These are phyloP conservation scores for Cutaneotrichosporon sp. DNA, from an alignment of 1,284 basidiomycete genomes.

Conservation along the genomic window DNA sequence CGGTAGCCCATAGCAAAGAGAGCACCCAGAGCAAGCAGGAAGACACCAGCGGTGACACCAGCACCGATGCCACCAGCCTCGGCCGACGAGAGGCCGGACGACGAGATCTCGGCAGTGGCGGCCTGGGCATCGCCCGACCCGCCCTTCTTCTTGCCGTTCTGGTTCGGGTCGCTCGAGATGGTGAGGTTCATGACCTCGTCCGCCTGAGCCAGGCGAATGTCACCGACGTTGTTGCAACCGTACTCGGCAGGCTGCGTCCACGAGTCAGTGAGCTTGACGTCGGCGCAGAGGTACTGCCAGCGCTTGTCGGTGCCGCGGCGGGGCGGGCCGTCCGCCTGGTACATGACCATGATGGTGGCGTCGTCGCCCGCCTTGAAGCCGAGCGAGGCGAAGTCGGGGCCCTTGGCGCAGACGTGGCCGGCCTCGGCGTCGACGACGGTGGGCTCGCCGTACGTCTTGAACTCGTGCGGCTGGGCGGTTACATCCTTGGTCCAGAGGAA, in stretches of 20 bases:
- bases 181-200: background rate
- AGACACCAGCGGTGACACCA: constrained; percentile 15
- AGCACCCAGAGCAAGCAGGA: constrained; percentile 7
- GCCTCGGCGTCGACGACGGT: constrained; percentile 27
- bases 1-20: constrained; percentile 11
- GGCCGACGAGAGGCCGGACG: constrained; percentile 9
- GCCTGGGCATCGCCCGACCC: background rate
- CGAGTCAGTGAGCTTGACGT: constrained; percentile 33
- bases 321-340: constrained; percentile 26
- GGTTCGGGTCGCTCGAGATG: background rate
- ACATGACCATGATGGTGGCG: constrained; percentile 36
- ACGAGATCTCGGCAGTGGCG: background rate
- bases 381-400: constrained; percentile 35
- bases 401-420: constrained; percentile 34
- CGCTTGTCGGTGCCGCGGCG: constrained; percentile 16
- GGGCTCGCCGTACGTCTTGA: constrained; percentile 30
- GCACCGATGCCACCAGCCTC: constrained; percentile 23
- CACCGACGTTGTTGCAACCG: constrained; percentile 7
- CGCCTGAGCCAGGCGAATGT: background rate
- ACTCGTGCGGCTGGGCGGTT: constrained; percentile 13
- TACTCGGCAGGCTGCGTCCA: background rate
- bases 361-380: constrained; percentile 33
- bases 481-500: constrained; percentile 58
- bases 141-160: background rate
- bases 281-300: constrained; percentile 35